Evolutionary conservation across 352 stramenopile species (phyloP), one percentile per base, ranked within the genome.

Genomic region (Globisporangium yorkense): DNA sequence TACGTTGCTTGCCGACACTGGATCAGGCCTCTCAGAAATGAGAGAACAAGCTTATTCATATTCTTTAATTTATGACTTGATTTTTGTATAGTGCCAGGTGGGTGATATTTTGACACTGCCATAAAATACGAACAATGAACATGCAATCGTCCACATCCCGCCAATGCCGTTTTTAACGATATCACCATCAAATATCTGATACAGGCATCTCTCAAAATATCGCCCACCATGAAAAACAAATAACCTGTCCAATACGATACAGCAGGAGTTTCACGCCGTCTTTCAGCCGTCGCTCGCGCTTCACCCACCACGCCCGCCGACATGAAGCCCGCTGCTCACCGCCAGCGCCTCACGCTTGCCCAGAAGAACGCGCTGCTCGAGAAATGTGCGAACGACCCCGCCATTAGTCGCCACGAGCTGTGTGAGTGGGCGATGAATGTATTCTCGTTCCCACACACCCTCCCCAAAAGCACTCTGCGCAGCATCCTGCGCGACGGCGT

Each of bases 401-500:
- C 39, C 39, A 44, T 44, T 44, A 44, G 39, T 44, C 12, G 39
- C 39, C 39, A 8, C 39, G 39, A 44, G 39, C 39, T 44, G 39
- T 44, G 39, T 44, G 39, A 44, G 39, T 44, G 39, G 39, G 39
- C 39, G 39, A 44, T 44, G 39, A 44, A 44, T 44, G 39, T 44
- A n/a, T 44, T 44, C 39, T 44, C 12, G 39, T n/a, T 44, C 39
- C 39, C 16, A 44, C 39, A 44, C 12, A 15, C 39, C 39, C 39
- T 44, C 12, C 39, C 39, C 39, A 44, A 44, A 44, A 44, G 39
- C 39, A 44, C 39, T 44, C 39, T 44, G 39, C 39, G 39, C 39
- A 8, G 39, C 39, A 44, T 44, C 39, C 39, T 44, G 39, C 39
- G 39, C 12, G 39, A 44, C 39, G 39, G 39, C 39, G 12, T 16